Evolutionary conservation across 2,329 filamentous ascomycete genomes (phyloP).

Genomic region (Phaeophleospora eucalypticola): DNA sequence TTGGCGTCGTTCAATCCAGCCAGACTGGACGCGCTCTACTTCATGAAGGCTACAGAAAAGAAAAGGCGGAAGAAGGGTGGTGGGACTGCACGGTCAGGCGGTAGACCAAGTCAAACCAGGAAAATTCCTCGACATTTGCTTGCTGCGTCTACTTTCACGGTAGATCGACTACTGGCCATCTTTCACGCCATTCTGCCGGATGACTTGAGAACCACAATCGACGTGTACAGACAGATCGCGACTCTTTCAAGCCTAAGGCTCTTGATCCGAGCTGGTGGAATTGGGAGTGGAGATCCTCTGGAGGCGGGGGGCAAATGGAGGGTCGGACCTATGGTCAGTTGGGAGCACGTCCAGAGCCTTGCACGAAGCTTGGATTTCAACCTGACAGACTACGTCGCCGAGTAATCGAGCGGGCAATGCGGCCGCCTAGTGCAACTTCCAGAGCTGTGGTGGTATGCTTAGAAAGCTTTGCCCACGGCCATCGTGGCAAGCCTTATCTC

Average conservation of each 20-base stretch:
- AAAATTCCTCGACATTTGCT: constrained; percentile 75
- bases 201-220: constrained; percentile 40
- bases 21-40: constrained; percentile 68
- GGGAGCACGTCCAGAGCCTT: constrained; percentile 68
- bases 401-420: constrained; percentile 38
- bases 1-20: constrained; percentile 76
- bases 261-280: constrained; percentile 59
- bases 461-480: no score
- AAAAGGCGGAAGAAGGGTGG: constrained; percentile 48
- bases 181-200: constrained; percentile 61
- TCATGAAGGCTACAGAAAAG: constrained; percentile 64
- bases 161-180: constrained; percentile 76
- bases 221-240: constrained; percentile 56
- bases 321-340: constrained; percentile 63
- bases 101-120: constrained; percentile 46
- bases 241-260: constrained; percentile 69
- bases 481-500: no score
- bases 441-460: no score
- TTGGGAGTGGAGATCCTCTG: constrained; percentile 57
- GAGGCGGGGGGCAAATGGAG: constrained; percentile 71
- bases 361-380: constrained; percentile 74
- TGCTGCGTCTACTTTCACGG: constrained; percentile 69
- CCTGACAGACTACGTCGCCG: constrained; percentile 70
- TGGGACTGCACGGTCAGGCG: constrained; percentile 36
- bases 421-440: constrained; percentile 20